Evolutionary conservation across 73 alveolate species (phyloP), one percentile per base, ranked within the genome.

Genomic region (Tetrahymena elliotti): DNA sequence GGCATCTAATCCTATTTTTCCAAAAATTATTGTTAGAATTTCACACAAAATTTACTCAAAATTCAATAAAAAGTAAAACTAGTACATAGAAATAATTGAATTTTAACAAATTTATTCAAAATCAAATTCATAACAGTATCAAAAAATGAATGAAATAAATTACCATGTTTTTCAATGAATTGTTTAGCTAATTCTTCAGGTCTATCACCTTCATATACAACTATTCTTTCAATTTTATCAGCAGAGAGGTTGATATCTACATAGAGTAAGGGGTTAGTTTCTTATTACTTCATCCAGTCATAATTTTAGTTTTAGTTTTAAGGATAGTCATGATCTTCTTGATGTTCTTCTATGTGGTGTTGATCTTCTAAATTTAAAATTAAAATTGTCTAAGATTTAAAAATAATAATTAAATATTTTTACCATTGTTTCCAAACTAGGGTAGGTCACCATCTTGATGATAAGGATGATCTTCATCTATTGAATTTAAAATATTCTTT

Each of bases 231-330:
- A 92, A 94, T 83, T 15, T 93, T 96, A 31, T 95, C 98, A 39
- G 93, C 96, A 20, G 97, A 97, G 15, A 96, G 95, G 38, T 96
- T 96, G 15, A 96, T 95, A 40, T 96, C 98, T 18, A 96, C 94
- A 53, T 93, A 96, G 9, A 96, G 94, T 22, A 96, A 84, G 38
- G 98, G 98, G 38, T 93, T 94, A 2, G 54, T 83, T 38, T 96
- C 94, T 37, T 84, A 88, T 84, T 47, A 47, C 82, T 94, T 94
- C 37, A 47, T 84, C 82, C 93, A 93, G 3, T 83, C 96, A 38
- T 94, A 93, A 18, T 94, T 38, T 33, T 52, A 39, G 27, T 93
- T 84, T 38, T 93, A 84, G 15, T 27, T 93, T 41, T 93, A 53
- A 52, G 24, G 41, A 3, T 83, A 41, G 3, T 40, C 68, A 7